These are phyloP conservation scores for Guadua angustifolia DNA, from an alignment of 176 grass and related monocot genomes.

Conservation along the genomic window DNA sequence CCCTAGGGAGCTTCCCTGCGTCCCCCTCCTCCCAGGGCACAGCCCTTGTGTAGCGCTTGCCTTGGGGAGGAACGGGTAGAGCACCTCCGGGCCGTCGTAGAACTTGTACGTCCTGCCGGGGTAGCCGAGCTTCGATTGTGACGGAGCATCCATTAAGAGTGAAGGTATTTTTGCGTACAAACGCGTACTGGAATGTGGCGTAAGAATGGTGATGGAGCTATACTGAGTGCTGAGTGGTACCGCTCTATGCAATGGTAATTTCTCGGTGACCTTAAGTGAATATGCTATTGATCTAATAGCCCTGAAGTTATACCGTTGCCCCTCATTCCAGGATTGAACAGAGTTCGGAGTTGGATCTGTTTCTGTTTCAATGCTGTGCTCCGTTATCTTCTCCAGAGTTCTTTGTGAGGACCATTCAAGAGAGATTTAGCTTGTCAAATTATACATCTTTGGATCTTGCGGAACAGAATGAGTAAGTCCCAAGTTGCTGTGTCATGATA, in stretches of 20 bases:
- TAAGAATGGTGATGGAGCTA: constrained; percentile 92
- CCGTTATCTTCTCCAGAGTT: constrained; percentile 84
- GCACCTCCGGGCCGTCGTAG: constrained; percentile 22
- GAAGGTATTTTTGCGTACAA: constrained; percentile 94
- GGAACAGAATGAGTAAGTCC: constrained; percentile 90
- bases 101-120: constrained; percentile 59
- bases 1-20: too few species aligned
- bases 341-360: constrained; percentile 89
- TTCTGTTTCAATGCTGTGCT: constrained; percentile 96
- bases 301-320: constrained; percentile 39
- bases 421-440: constrained; percentile 81
- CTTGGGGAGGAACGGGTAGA: constrained; percentile 54
- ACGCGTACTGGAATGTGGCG: constrained; percentile 97
- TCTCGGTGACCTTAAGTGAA: constrained; percentile 13
- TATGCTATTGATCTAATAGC: constrained; percentile 33
- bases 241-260: constrained; percentile 89
- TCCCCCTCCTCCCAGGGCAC: too few species aligned
- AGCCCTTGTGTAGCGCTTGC: too few species aligned
- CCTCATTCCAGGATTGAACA: constrained; percentile 81
- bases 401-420: constrained; percentile 92
- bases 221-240: constrained; percentile 84
- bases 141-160: constrained; percentile 97
- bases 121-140: constrained; percentile 81
- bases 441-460: constrained; percentile 85
- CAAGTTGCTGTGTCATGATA: constrained; percentile 11